These are phyloP conservation scores for Ramularia collo-cygni DNA, from an alignment of 2,329 filamentous ascomycete genomes.

Conservation along the genomic window DNA sequence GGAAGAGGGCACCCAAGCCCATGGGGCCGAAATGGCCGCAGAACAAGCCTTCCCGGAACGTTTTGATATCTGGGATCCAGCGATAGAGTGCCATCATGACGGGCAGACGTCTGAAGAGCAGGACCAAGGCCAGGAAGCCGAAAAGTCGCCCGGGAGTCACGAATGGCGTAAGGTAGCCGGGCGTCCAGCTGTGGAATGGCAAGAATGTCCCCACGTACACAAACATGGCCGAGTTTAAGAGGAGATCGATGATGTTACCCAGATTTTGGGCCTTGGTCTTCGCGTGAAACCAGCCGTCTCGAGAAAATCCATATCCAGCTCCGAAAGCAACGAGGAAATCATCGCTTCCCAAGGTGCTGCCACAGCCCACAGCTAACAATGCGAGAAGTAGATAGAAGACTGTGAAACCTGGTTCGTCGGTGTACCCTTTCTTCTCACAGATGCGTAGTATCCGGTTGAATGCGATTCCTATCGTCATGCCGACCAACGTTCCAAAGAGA, in stretches of 20 bases:
- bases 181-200: slow-evolving; percentile 43
- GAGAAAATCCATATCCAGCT: slow-evolving; percentile 49
- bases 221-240: slow-evolving; percentile 51
- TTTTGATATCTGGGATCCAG: slow-evolving; percentile 43
- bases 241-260: slow-evolving; percentile 47
- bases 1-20: slow-evolving; percentile 50
- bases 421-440: slow-evolving; percentile 39
- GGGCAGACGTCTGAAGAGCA: slow-evolving; percentile 48
- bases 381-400: slow-evolving; percentile 52
- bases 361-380: slow-evolving; percentile 46
- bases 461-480: slow-evolving; percentile 40
- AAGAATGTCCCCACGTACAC: slow-evolving; percentile 51
- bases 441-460: slow-evolving; percentile 46
- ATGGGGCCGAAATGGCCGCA: slow-evolving; percentile 53
- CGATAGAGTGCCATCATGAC: slow-evolving; percentile 43
- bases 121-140: slow-evolving; percentile 42
- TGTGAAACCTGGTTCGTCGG: slow-evolving; percentile 45
- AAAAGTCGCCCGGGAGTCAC: slow-evolving; percentile 38
- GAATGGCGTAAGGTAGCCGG: slow-evolving; percentile 33
- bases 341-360: slow-evolving; percentile 46
- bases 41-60: slow-evolving; percentile 48
- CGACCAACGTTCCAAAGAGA: slow-evolving; percentile 41
- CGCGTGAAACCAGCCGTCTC: slow-evolving; percentile 47
- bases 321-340: slow-evolving; percentile 53
- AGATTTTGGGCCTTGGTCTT: slow-evolving; percentile 42